A percentile compares a stretch with the other conserved stretches of the same genome.
Conservation (phyloP, 768 basidiomycete species). For the Hygrophorus pudorinus region DNA sequence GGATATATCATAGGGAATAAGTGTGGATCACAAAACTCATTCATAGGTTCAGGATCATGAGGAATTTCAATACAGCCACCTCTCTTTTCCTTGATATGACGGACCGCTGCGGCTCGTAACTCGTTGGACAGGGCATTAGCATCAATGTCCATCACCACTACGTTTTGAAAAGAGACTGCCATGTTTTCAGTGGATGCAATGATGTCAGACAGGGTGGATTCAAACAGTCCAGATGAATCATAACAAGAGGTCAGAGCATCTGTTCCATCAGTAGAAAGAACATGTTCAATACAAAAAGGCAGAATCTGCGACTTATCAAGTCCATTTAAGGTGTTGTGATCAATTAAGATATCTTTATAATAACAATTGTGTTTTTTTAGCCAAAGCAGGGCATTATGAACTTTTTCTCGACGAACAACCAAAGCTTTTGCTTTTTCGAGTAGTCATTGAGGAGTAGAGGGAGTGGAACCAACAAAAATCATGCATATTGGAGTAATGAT, state of each 20-base stretch:
- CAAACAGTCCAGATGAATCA: constrained; percentile 8
- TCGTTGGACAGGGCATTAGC: constrained; percentile 16
- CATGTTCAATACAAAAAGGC: constrained; percentile 20
- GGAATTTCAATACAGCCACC: constrained; percentile 19
- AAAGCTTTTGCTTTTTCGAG: constrained; percentile 24
- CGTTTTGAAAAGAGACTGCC: constrained; percentile 11
- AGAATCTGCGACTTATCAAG: constrained; percentile 13
- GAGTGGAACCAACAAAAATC: constrained; percentile 25
- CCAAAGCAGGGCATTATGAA: constrained; percentile 26
- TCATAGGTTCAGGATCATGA: no score
- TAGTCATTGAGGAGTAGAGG: constrained; percentile 21
- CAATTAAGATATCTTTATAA: constrained; percentile 21
- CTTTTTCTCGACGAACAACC: constrained; percentile 19
- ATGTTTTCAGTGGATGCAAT: background rate
- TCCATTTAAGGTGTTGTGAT: constrained; percentile 13
- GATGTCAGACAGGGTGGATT: no score
- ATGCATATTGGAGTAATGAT: constrained; percentile 27
- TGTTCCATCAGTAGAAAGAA: constrained; percentile 9
- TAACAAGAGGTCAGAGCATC: constrained; percentile 10
- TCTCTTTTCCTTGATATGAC: constrained; percentile 21
- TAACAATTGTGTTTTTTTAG: constrained; percentile 24
- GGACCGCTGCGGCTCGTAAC: constrained; percentile 22
- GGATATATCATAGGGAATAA: constrained; percentile 33
- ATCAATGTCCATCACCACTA: constrained; percentile 24
- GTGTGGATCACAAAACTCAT: constrained; percentile 22